Base-by-base conservation (phyloP, 371 early-diverging fungal genomes). In the Actinomortierella wolfii region DNA sequence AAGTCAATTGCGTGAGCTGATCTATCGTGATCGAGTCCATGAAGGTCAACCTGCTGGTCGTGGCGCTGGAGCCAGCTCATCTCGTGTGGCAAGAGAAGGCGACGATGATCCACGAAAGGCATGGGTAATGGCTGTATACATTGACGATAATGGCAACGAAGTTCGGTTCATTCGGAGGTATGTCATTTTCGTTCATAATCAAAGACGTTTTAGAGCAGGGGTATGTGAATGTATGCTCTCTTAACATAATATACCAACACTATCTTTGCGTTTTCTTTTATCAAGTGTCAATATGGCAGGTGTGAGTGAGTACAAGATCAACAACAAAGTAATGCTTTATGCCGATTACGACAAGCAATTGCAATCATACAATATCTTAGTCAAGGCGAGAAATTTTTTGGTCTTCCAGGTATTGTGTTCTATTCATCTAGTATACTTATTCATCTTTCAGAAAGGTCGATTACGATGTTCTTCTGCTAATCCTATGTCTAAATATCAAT, bases 311-410 rank as follows among this genome's bases (percentile, higher is more conserved):
- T 99, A 98, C 70, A 85, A 86, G 51, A 89, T 98, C 64, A 91
- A 98, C 77, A 85, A 86, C 45, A 82, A 79, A 41, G 75, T 65
- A 0, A 94, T 96, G 3, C 70, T 77, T 0, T 92, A 84, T 70
- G 71, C 84, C 1, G 80, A 87, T 24, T 99, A 98, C 80, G 91
- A 86, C 61, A 68, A 82, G 15, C 78, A 84, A 0, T 80, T 99
- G 29, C 96, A 95, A 70, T 76, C 84, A 48, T 87, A 97, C 75
- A 94, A 95, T 62, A 95, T 99, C 54, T 81, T 97, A 18, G 89
- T 95, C 62, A 95, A 95, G 67, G 96, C 98, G 3, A 85, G 91
- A 58, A 99, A 99, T 81, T 99, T 99, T 81, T 80, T 99, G 51
- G 99, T 99, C 9, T 99, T 99, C 73, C 99, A 99, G 82, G 89